A percentile compares a stretch with the other conserved stretches of the same genome.
Evolutionary conservation across 331 rosid genomes (phyloP).

Genomic region (Spiraea crenata): DNA sequence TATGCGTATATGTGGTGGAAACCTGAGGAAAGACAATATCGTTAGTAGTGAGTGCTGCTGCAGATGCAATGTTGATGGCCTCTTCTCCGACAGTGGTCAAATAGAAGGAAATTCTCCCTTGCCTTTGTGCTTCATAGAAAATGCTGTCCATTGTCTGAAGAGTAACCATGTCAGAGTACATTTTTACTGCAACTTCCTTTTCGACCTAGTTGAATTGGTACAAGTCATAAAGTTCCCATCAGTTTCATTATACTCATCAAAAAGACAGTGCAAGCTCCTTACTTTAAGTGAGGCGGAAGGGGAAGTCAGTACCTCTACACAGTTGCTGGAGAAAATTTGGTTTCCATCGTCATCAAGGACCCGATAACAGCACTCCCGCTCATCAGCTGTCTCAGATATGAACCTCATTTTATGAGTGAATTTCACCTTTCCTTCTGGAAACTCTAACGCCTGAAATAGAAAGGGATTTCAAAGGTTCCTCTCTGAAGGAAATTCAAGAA

Average conservation of each 20-base stretch:
- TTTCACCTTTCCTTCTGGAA: slow-evolving; percentile 73
- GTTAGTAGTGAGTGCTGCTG: slow-evolving; percentile 73
- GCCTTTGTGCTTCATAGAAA: slow-evolving; percentile 93
- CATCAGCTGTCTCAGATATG: slow-evolving; percentile 49
- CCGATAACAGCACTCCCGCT: slow-evolving; percentile 62
- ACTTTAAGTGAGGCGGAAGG: neutral
- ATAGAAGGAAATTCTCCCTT: slow-evolving; percentile 92
- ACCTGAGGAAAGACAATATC: slow-evolving; percentile 95
- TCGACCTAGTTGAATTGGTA: slow-evolving; percentile 45
- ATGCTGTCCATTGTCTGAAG: slow-evolving; percentile 87
- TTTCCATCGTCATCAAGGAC: slow-evolving; percentile 73
- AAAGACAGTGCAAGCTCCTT: neutral
- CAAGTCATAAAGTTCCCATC: slow-evolving; percentile 10
- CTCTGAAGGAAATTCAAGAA: neutral
- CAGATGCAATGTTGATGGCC: slow-evolving; percentile 85
- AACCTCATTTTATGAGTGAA: slow-evolving; percentile 66
- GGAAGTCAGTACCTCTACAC: slow-evolving; percentile 48
- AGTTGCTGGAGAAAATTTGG: slow-evolving; percentile 32
- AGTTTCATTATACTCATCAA: neutral
- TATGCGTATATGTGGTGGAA: slow-evolving; percentile 15
- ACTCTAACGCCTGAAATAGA: slow-evolving; percentile 46
- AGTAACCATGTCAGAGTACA: slow-evolving; percentile 72
- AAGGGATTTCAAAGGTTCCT: neutral
- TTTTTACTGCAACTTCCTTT: slow-evolving; percentile 60
- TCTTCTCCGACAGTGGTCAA: slow-evolving; percentile 79